Evolutionary conservation across 257 asterid species (phyloP).

Genomic region (Solanum corneliomulleri): DNA sequence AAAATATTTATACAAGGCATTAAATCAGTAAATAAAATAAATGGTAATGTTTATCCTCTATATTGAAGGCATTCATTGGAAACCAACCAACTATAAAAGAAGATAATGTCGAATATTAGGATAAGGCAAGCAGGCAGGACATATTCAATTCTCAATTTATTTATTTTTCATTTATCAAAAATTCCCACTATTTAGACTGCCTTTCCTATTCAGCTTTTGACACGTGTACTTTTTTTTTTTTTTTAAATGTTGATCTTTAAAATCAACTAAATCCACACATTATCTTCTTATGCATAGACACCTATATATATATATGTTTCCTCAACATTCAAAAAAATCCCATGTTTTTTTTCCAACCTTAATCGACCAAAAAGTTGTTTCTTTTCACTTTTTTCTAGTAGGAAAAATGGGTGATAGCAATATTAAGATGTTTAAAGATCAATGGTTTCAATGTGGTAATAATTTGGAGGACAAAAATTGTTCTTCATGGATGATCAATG

Average conservation of each 20-base stretch:
- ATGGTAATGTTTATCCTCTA: slow-evolving; percentile 27
- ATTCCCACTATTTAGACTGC: neutral
- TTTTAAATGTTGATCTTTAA: neutral
- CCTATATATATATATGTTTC: slow-evolving; percentile 9
- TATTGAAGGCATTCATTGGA: slow-evolving; percentile 28
- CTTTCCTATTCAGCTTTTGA: neutral
- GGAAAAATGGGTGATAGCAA: slow-evolving; percentile 31
- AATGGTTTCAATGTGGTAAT: slow-evolving; percentile 24
- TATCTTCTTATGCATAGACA: neutral
- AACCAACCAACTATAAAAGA: slow-evolving; percentile 14
- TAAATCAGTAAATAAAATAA: neutral
- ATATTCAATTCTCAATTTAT: neutral
- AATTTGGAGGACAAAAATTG: neutral
- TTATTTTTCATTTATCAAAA: slow-evolving; percentile 5
- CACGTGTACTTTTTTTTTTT: neutral
- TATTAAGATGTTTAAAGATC: slow-evolving; percentile 18
- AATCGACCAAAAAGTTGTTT: neutral
- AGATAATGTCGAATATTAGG: slow-evolving; percentile 51
- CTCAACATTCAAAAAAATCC: slow-evolving; percentile 4
- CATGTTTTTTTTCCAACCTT: neutral
- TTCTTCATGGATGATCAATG: slow-evolving; percentile 1
- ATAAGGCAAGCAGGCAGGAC: slow-evolving; percentile 31
- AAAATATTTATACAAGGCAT: neutral
- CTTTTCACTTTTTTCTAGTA: neutral
- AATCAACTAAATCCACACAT: neutral